A percentile compares a stretch with the other conserved stretches of the same genome.
These are phyloP conservation scores for Physocladia obscura DNA, from an alignment of 192 early-diverging fungal genomes.

Conservation along the genomic window DNA sequence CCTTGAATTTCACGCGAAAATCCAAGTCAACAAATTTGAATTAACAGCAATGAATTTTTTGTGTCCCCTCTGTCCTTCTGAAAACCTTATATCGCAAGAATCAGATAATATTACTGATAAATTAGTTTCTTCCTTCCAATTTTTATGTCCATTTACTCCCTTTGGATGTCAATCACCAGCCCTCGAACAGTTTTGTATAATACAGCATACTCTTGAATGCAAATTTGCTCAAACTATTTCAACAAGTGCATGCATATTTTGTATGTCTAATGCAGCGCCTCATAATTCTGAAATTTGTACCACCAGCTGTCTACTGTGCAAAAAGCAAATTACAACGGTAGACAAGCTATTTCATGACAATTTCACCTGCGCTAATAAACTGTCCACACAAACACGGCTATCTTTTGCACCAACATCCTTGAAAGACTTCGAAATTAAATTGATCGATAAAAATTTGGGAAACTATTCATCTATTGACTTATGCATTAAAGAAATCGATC, in stretches of 20 bases:
- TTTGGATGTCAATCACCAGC: background rate
- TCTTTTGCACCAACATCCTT: too few species aligned
- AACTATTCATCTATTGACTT: too few species aligned
- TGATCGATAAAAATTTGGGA: too few species aligned
- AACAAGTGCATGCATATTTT: too few species aligned
- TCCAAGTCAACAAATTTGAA: too few species aligned
- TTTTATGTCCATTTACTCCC: background rate
- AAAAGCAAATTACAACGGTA: conserved; percentile 17
- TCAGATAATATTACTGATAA: background rate
- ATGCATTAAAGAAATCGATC: too few species aligned
- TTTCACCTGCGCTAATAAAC: background rate
- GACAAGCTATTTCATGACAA: conserved; percentile 17
- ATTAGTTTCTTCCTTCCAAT: background rate
- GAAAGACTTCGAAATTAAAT: too few species aligned
- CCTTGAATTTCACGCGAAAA: conserved; percentile 27
- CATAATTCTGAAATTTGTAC: conserved; percentile 7
- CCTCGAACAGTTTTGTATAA: conserved; percentile 1
- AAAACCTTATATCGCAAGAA: background rate
- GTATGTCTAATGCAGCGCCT: too few species aligned
- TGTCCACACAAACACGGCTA: too few species aligned
- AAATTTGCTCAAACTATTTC: conserved; percentile 6
- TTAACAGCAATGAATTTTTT: background rate
- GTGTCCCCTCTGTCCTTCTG: background rate
- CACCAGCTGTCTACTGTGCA: conserved; percentile 27
- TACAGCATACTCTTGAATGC: conserved; percentile 1